Conservation (phyloP, 768 basidiomycete species). For the Pulveroboletus sp. region DNA sequence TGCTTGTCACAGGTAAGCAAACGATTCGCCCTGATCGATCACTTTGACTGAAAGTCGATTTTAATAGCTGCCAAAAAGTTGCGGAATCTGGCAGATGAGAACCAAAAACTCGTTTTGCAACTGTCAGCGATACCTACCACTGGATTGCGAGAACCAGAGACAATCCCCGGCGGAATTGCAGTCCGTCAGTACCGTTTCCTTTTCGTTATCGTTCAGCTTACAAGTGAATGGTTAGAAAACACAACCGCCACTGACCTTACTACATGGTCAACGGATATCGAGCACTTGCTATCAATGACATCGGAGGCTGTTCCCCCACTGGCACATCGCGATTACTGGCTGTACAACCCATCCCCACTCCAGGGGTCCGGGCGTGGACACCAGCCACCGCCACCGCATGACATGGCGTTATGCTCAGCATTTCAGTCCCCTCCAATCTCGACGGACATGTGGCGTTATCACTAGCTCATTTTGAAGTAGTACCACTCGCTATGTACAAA, state of each 20-base stretch:
- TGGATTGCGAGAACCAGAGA: not conserved
- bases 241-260: not conserved
- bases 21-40: not conserved
- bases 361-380: not conserved
- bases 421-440: not conserved
- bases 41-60: constrained; percentile 1
- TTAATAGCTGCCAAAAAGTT: constrained; percentile 51
- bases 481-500: not conserved
- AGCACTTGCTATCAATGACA: constrained; percentile 5
- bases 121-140: constrained; percentile 13
- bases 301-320: constrained; percentile 2
- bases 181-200: constrained; percentile 9
- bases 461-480: constrained; percentile 7
- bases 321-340: constrained; percentile 11
- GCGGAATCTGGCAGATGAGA: constrained; percentile 27
- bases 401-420: not conserved
- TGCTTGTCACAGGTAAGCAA: constrained; percentile 23
- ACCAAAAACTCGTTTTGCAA: constrained; percentile 14
- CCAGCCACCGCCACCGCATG: not conserved
- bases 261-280: constrained; percentile 3
- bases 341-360: constrained; percentile 1
- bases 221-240: constrained; percentile 8
- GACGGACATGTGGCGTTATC: not conserved
- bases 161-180: not conserved
- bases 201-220: not conserved